These are phyloP conservation scores for Hibiscus trionum DNA, from an alignment of 345 rosid species.

Conservation along the genomic window DNA sequence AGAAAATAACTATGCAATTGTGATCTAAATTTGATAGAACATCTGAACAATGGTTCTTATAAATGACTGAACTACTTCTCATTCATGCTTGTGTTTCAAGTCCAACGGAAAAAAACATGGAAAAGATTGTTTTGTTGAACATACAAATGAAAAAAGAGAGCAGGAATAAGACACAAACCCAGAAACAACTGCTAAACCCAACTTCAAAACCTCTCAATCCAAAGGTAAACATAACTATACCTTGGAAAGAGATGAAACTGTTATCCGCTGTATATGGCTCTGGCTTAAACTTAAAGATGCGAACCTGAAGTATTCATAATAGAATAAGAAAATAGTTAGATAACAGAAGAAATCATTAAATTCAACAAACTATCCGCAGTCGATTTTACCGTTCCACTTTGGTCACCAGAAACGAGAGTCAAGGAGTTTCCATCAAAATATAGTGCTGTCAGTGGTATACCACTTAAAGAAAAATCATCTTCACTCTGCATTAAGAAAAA, in stretches of 20 bases:
- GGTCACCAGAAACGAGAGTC: conserved; percentile 74
- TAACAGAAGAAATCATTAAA: neutral
- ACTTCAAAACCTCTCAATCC: neutral
- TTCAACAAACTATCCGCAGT: neutral
- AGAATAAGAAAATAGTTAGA: conserved; percentile 7
- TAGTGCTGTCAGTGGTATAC: conserved; percentile 55
- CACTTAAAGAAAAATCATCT: conserved; percentile 55
- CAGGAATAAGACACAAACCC: neutral
- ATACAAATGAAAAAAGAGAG: neutral
- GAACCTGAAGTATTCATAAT: conserved; percentile 41
- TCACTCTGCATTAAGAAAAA: conserved; percentile 47
- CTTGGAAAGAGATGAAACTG: conserved; percentile 53
- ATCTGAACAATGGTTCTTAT: neutral
- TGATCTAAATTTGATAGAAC: neutral
- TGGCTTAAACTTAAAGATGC: conserved; percentile 62
- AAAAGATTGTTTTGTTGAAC: neutral
- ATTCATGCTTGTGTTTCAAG: neutral
- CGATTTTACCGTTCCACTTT: conserved; percentile 56
- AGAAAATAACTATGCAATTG: neutral
- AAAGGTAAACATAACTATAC: conserved; percentile 22
- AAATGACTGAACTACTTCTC: neutral
- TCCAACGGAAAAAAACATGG: neutral
- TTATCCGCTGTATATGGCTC: conserved; percentile 63
- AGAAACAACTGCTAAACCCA: conserved; percentile 2
- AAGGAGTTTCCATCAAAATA: conserved; percentile 46